A percentile compares a stretch with the other conserved stretches of the same genome.
Evolutionary conservation across 75 land plant species (phyloP).

Genomic region (Adiantum capillusveneris): DNA sequence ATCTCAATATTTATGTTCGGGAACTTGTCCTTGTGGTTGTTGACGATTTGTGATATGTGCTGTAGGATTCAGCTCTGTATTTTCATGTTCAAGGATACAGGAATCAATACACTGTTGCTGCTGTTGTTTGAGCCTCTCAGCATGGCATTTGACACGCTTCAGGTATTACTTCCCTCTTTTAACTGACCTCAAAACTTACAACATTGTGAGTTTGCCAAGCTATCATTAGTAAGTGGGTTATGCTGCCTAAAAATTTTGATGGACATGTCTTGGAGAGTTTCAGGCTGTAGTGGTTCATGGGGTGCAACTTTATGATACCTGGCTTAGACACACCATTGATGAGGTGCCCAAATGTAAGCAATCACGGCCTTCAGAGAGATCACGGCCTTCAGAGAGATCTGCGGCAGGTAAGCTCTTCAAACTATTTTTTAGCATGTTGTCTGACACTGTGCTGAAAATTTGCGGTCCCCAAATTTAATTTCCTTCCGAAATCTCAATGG

Average conservation of each 20-base stretch:
- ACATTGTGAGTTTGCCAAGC: not conserved
- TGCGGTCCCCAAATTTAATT: too few relatives aligned
- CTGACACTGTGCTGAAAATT: too few relatives aligned
- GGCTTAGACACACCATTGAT: constrained; percentile 48
- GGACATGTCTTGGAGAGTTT: constrained; percentile 1
- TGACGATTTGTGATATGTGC: too few relatives aligned
- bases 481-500: too few relatives aligned
- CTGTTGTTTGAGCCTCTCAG: constrained; percentile 89
- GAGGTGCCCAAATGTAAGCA: constrained; percentile 20
- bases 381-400: too few relatives aligned
- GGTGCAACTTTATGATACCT: constrained; percentile 83
- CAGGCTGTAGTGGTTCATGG: constrained; percentile 91
- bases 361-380: constrained; percentile 23
- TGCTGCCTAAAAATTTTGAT: not conserved
- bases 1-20: not conserved
- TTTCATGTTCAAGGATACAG: constrained; percentile 32
- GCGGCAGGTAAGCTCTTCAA: constrained; percentile 41
- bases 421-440: too few relatives aligned
- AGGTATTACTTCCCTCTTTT: constrained; percentile 37
- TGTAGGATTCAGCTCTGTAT: constrained; percentile 73
- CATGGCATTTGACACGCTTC: constrained; percentile 89
- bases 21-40: not conserved
- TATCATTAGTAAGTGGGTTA: not conserved
- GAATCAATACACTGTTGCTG: constrained; percentile 51
- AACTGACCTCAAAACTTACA: not conserved